Evolutionary conservation across 352 stramenopile species (phyloP).

Genomic region (Globisporangium orthogonon): DNA sequence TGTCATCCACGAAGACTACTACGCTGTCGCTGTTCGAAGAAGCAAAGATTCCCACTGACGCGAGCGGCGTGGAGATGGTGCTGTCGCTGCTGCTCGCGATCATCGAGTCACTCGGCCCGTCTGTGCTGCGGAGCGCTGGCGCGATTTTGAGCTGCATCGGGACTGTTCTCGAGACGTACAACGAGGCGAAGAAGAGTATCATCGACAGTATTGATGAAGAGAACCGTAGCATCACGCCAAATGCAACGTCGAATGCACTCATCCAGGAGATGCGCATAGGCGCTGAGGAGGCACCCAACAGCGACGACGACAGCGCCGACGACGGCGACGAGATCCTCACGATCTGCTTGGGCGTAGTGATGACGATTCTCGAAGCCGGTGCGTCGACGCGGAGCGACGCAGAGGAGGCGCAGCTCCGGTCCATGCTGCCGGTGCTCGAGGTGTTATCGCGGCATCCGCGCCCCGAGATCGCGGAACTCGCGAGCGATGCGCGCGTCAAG

Average conservation of each 20-base stretch:
- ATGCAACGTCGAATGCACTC: neutral
- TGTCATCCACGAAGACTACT: neutral
- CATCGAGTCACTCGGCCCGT: slow-evolving; percentile 67
- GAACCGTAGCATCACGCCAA: neutral
- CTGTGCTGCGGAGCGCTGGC: slow-evolving; percentile 59
- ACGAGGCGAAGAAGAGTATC: slow-evolving; percentile 16
- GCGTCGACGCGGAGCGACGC: slow-evolving; percentile 28
- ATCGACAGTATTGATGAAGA: slow-evolving; percentile 17
- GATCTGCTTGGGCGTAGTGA: slow-evolving; percentile 69
- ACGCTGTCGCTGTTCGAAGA: slow-evolving; percentile 19
- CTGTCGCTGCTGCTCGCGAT: slow-evolving; percentile 58
- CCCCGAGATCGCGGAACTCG: slow-evolving; percentile 65
- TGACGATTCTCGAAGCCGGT: slow-evolving; percentile 76
- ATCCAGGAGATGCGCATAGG: slow-evolving; percentile 6
- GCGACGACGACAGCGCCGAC: slow-evolving; percentile 31
- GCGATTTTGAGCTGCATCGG: slow-evolving; percentile 63
- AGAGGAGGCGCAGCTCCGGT: slow-evolving; percentile 52
- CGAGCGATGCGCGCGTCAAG: slow-evolving; percentile 49
- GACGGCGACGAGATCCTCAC: slow-evolving; percentile 65
- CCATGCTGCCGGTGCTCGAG: slow-evolving; percentile 63
- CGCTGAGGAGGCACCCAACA: neutral
- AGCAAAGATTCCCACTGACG: slow-evolving; percentile 27
- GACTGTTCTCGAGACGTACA: slow-evolving; percentile 67
- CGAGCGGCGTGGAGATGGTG: slow-evolving; percentile 42
- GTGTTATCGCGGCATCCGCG: slow-evolving; percentile 40